Evolutionary conservation across 352 stramenopile genomes (phyloP).

Genomic region (Phytophthora ohioensis): DNA sequence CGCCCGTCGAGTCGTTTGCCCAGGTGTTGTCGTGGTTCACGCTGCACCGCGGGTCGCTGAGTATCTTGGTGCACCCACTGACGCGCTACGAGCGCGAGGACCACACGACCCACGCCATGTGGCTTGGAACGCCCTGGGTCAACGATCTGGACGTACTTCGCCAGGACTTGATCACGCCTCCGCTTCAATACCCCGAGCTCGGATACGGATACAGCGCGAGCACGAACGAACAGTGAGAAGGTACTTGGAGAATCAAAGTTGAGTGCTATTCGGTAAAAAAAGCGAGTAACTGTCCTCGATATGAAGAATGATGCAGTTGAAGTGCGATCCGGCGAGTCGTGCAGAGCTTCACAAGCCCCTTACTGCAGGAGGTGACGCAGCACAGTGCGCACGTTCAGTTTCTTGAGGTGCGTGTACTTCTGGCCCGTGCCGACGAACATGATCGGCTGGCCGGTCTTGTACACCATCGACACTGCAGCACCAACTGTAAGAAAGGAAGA

Average conservation of each 20-base stretch:
- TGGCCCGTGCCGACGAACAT: conserved; percentile 99
- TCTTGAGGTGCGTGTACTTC: conserved; percentile 99
- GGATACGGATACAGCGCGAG: conserved; percentile 59
- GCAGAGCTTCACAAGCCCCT: conserved; percentile 9
- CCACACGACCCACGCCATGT: conserved; percentile 64
- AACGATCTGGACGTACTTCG: conserved; percentile 51
- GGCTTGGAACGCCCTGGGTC: conserved; percentile 55
- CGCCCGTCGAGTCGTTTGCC: conserved; percentile 66
- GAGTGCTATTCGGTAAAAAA: conserved; percentile 37
- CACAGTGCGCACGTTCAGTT: conserved; percentile 96
- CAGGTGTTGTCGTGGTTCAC: conserved; percentile 74
- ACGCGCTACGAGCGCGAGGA: conserved; percentile 65
- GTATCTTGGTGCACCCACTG: conserved; percentile 70
- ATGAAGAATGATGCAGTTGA: conserved; percentile 27
- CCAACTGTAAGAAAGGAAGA: conserved; percentile 82
- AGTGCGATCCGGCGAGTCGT: conserved; percentile 8
- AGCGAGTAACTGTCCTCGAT: conserved; percentile 23
- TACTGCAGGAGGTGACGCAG: conserved; percentile 95
- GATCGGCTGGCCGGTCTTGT: conserved; percentile 98
- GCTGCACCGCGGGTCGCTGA: conserved; percentile 64
- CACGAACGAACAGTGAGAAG: conserved; percentile 19
- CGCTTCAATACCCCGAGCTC: conserved; percentile 66
- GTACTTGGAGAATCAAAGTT: conserved; percentile 5
- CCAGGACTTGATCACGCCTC: conserved; percentile 43
- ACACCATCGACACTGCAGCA: conserved; percentile 99